Evolutionary conservation across 2,329 filamentous ascomycete genomes (phyloP).

Genomic region (Diaporthe caulivora): DNA sequence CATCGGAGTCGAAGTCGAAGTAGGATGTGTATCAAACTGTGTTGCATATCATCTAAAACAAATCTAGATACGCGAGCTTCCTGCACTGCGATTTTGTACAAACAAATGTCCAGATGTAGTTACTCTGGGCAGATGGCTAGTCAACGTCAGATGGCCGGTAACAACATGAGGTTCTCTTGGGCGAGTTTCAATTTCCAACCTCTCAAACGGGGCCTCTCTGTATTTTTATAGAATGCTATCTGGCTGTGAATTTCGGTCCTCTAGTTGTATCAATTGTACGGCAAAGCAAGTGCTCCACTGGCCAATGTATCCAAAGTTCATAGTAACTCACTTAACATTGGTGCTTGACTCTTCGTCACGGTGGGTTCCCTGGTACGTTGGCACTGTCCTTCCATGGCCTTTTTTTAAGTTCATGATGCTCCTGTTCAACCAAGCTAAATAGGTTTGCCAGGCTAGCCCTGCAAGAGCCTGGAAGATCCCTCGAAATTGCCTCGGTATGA

Average conservation of each 20-base stretch:
- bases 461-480: neutral
- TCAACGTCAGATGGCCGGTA: neutral
- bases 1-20: neutral
- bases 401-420: neutral
- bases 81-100: no score
- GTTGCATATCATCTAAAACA: neutral
- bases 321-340: neutral
- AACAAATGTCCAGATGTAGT: neutral
- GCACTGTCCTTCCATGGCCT: no score
- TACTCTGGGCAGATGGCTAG: neutral
- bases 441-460: neutral
- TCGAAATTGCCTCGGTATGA: neutral
- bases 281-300: neutral
- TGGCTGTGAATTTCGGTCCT: neutral
- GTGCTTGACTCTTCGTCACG: neutral
- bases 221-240: neutral
- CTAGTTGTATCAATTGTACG: neutral
- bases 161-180: no score
- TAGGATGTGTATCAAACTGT: neutral
- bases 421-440: conserved; percentile 11
- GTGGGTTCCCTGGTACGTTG: neutral
- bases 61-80: neutral
- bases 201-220: neutral
- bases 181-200: fast-evolving
- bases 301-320: neutral